These are phyloP conservation scores for Narthecium ossifragum DNA, from an alignment of 106 monocot species.

Conservation along the genomic window DNA sequence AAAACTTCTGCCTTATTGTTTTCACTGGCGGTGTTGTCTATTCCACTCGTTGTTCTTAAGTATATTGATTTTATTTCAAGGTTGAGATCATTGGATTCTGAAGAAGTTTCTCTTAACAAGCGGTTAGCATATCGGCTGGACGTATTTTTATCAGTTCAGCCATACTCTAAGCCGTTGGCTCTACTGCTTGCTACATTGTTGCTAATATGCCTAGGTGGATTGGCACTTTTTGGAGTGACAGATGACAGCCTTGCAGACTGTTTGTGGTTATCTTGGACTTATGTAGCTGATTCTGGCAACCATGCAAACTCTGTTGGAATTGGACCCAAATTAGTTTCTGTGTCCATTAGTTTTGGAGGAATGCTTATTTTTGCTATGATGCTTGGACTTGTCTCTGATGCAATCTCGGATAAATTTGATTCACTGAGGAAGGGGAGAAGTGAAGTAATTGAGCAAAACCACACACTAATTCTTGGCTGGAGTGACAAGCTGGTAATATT, in stretches of 20 bases:
- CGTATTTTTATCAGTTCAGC: constrained; percentile 56
- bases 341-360: constrained; percentile 65
- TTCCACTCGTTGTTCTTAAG: constrained; percentile 48
- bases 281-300: constrained; percentile 66
- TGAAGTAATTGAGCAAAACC: constrained; percentile 67
- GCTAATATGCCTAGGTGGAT: constrained; percentile 60
- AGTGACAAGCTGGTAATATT: constrained; percentile 62
- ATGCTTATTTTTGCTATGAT: constrained; percentile 90
- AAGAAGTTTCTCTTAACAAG: constrained; percentile 64
- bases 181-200: constrained; percentile 59
- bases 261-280: constrained; percentile 71
- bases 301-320: constrained; percentile 59
- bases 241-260: constrained; percentile 56
- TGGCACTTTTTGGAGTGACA: constrained; percentile 68
- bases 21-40: constrained; percentile 38
- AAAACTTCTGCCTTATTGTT: constrained; percentile 42
- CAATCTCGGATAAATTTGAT: constrained; percentile 76
- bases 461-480: constrained; percentile 72
- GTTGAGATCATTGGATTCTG: constrained; percentile 34
- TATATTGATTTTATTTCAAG: constrained; percentile 43
- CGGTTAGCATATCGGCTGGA: constrained; percentile 58
- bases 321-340: constrained; percentile 62
- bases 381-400: constrained; percentile 72
- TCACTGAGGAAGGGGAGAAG: constrained; percentile 74
- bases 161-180: constrained; percentile 57